A percentile compares a stretch with the other conserved stretches of the same genome.
These are phyloP conservation scores for Dendrobium officinale DNA, from an alignment of 106 monocot genomes.

Conservation along the genomic window DNA sequence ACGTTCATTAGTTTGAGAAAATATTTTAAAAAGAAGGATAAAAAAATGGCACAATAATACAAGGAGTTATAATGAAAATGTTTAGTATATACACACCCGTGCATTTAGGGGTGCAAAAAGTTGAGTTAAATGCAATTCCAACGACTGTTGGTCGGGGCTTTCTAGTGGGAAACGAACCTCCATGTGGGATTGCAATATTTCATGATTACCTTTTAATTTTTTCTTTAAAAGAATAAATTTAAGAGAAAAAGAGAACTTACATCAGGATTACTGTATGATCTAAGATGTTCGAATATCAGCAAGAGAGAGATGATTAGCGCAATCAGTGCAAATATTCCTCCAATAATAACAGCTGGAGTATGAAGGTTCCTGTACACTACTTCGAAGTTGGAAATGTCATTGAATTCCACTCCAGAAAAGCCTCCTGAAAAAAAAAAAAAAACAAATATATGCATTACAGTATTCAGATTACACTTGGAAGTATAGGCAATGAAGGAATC, in stretches of 20 bases:
- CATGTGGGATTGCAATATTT: background rate
- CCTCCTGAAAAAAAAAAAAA: too few relatives aligned
- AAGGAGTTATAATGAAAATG: background rate
- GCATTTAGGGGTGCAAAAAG: background rate
- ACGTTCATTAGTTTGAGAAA: background rate
- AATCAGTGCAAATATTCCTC: slow-evolving; percentile 46
- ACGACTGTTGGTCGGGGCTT: background rate
- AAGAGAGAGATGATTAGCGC: slow-evolving; percentile 41
- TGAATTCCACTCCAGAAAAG: slow-evolving; percentile 21
- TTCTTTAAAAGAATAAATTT: background rate
- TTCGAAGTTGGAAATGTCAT: slow-evolving; percentile 17
- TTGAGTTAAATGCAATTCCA: background rate
- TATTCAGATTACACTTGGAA: too few relatives aligned
- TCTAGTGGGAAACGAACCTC: background rate
- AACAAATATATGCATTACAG: too few relatives aligned
- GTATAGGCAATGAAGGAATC: too few relatives aligned
- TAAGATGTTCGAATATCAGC: slow-evolving; percentile 63
- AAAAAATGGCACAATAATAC: too few relatives aligned
- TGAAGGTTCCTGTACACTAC: slow-evolving; percentile 50
- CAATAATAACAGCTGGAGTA: slow-evolving; percentile 34
- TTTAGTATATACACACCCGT: background rate
- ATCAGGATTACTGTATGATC: slow-evolving; percentile 58
- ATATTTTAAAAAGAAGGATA: background rate
- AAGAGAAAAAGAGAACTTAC: slow-evolving; percentile 29
- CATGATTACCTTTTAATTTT: background rate